phyloP scores from a whole-genome alignment of 148 eudicot genomes.

The Polygonum aviculare region DNA sequence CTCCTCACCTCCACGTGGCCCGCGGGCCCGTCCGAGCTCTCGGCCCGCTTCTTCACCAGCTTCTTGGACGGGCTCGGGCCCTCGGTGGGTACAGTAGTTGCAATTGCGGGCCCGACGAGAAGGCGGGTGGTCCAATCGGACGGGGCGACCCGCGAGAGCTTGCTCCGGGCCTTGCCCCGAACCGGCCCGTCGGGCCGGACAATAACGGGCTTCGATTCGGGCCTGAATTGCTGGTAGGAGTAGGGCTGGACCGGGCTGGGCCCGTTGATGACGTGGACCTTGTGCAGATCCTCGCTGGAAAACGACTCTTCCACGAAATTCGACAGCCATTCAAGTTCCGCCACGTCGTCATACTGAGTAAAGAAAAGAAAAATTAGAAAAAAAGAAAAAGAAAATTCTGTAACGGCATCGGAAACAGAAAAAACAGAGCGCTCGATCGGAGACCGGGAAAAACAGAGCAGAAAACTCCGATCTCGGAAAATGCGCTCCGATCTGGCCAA shows the following conservation, averaged over 20 bases:
- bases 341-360: slow-evolving; percentile 17
- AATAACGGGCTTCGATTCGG: slow-evolving; percentile 10
- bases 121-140: slow-evolving; percentile 94
- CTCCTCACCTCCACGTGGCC: slow-evolving; percentile 33
- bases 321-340: slow-evolving; percentile 21
- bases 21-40: neutral
- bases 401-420: neutral
- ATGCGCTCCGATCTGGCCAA: too few relatives aligned
- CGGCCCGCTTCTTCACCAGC: neutral
- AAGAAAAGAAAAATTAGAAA: neutral
- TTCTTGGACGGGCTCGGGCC: slow-evolving; percentile 10
- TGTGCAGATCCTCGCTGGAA: slow-evolving; percentile 16
- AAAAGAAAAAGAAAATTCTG: neutral
- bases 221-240: slow-evolving; percentile 2
- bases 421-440: neutral
- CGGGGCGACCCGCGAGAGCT: slow-evolving; percentile 85
- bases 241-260: neutral
- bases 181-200: slow-evolving; percentile 43
- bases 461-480: too few relatives aligned
- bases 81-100: slow-evolving; percentile 13
- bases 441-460: neutral
- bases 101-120: slow-evolving; percentile 28
- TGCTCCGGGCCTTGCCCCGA: slow-evolving; percentile 93
- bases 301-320: slow-evolving; percentile 20
- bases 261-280: slow-evolving; percentile 26